A percentile compares a stretch with the other conserved stretches of the same genome.
Evolutionary conservation across 345 rosid species (phyloP).

Genomic region (Populus nigra): DNA sequence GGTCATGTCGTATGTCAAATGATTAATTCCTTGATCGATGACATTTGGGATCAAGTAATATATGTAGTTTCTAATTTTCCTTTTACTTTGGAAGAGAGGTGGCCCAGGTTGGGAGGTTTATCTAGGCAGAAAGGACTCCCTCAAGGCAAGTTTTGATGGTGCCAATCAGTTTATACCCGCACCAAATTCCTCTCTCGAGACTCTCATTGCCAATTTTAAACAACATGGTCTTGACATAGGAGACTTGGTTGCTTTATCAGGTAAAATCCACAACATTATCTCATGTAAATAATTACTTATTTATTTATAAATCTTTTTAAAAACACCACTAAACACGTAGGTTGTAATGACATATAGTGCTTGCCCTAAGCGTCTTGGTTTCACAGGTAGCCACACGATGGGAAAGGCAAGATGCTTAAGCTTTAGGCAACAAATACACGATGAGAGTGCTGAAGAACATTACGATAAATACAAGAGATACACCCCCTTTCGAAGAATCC

Average conservation of each 20-base stretch:
- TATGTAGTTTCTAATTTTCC: no score
- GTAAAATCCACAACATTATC: constrained; percentile 13
- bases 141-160: constrained; percentile 63
- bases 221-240: constrained; percentile 57
- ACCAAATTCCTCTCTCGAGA: constrained; percentile 64
- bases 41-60: not conserved
- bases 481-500: constrained; percentile 41
- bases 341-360: no score
- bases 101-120: constrained; percentile 67
- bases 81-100: constrained; percentile 47
- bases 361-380: no score
- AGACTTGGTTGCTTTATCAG: constrained; percentile 72
- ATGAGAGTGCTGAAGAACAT: constrained; percentile 32
- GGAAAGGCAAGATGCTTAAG: constrained; percentile 74
- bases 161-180: constrained; percentile 68
- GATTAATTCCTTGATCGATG: not conserved
- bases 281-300: no score
- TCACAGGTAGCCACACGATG: constrained; percentile 61
- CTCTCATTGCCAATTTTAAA: constrained; percentile 56
- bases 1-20: no score
- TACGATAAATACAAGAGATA: constrained; percentile 54
- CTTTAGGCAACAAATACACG: constrained; percentile 56
- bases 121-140: constrained; percentile 72
- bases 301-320: no score
- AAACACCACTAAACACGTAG: no score